Evolutionary conservation across 2,329 filamentous ascomycete genomes (phyloP), one percentile per base, ranked within the genome.

Genomic region (Cladobotryum protrusum): DNA sequence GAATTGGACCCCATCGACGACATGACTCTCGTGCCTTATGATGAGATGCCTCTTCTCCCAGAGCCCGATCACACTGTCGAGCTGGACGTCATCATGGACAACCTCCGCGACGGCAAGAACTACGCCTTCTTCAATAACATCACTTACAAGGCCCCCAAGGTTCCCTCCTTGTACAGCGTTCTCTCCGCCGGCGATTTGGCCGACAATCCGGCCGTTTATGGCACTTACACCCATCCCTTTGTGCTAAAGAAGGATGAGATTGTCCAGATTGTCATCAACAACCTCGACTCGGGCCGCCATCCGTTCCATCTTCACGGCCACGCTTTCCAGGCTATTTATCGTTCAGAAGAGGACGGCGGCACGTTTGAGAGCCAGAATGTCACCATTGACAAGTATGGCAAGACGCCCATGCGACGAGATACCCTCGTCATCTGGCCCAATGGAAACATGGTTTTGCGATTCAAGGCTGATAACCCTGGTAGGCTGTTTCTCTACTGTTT

Each of bases 251-350:
- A 84, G 54, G 79, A 78, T 49, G 73, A 83, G 52, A 73, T 88
- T n/a, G 79, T 91, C 24, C 82, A 91, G 61, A 76, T 92, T 45
- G 68, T 89, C 15, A 71, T 92, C n/a, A 88, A 90, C 72, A 92
- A 90, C 61, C 74, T 81, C 41, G 87, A 92, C 58, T 63, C 75
- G 52, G 72, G 87, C 39, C 83, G 81, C 8, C 86, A 90, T 59
- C 89, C 81, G 4, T 90, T 91, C 72, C 86, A 88, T 59, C 64
- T 95, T 1, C 90, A 93, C 69, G 87, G 87, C 0, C 86, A 89
- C 64, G 72, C 79, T 56, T 89, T 90, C 69, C 86, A 88, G 65
- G 73, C 84, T 4, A 63, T 89, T 34, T 73, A 78, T 55, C 81
- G 85, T 20, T 79, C 77, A 1, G 69, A 65, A 0, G 81, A 83